Base-by-base conservation (phyloP, 2,329 filamentous ascomycete genomes). In the Madurella mycetomatis region DNA sequence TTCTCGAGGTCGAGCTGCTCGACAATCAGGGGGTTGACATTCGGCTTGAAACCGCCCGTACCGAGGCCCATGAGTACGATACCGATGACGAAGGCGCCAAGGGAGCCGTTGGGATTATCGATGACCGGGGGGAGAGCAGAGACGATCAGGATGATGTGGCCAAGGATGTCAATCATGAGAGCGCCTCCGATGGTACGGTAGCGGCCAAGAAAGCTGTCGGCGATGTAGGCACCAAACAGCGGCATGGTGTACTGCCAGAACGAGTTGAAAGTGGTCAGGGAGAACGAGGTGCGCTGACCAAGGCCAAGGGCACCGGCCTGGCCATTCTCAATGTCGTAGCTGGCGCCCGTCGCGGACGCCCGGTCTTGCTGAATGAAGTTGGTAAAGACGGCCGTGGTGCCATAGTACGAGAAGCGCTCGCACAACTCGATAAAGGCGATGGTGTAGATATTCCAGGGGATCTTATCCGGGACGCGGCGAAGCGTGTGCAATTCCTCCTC, bases 31-130 rank as follows among this genome's bases (percentile, higher is more conserved):
- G 84, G 83, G 16, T 80, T 82, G 50, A 90, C 82, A 61, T 90
- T 91, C 41, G 85, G 72, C 73, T 90, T 90, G 76, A 90, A 89
- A 55, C 86, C 85, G 57, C 87, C 87, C 1, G 86, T 88, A 40
- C 87, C 87, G 12, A 89, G 67, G 18, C 75, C 75, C 49, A 78
- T 72, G 51, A 70, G 58, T 34, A 78, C 62, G 50, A 78, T 70
- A 9, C 83, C 85, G 65, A 90, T 77, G 52, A 88, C 75, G 54
- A 90, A 82, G 17, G 80, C 80, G 0, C 75, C 82, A 15, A 88
- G 73, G 0, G 84, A 77, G 19, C 73, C 73, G 4, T 80, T 77
- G 74, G 74, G 72, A 46, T 78, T 72, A 12, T 76, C 71, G 47
- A 90, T 83, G 18, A 86, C 79, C 0, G 73, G 70, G 0, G 86